Base-by-base conservation (phyloP, 2,329 filamentous ascomycete genomes). In the Microdochium nivale region DNA sequence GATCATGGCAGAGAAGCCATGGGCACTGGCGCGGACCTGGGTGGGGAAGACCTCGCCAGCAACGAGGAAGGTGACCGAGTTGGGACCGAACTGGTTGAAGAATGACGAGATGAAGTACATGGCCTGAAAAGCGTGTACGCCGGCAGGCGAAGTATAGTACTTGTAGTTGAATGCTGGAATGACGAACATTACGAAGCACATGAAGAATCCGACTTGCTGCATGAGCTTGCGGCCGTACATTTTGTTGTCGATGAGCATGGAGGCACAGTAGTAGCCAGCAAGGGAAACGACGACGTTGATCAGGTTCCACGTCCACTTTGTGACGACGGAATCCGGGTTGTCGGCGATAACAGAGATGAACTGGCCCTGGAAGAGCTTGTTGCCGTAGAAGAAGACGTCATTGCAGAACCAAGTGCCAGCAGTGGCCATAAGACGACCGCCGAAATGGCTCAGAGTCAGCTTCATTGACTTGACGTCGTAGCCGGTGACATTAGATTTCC, bases 61-160 rank as follows among this genome's bases (percentile, higher is more conserved):
- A 33, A 95, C 88, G 59, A 97, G 81, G 87, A 97, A 97, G 56
- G 91, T 96, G 62, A 96, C 90, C 47, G 84, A 86, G 79, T 97
- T 97, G 70, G 92, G 92, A 13, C 92, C 92, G 64, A 97, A 97
- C 68, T 97, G 92, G 79, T 96, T 96, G 84, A 97, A 97, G 78
- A 97, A 97, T 24, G 89, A 95, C 8, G 90, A 95, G 60, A 97
- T 70, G 74, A 96, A 96, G 79, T 96, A 96, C 90, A 97, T 96
- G 65, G 91, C 84, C 75, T 96, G 91, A 84, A 97, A 97, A n/a
- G 79, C 76, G 64, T 89, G 84, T 67, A 96, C 86, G 61, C 89
- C 82, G 5, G 76, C 75, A 1, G 78, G 73, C 49, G 76, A 76
- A 21, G 81, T 90, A 76, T 90, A 96, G 80, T 94, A 90, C 0